Evolutionary conservation across 2,329 filamentous ascomycete species (phyloP), one percentile per base, ranked within the genome.

Genomic region (Anthostomella pinea): DNA sequence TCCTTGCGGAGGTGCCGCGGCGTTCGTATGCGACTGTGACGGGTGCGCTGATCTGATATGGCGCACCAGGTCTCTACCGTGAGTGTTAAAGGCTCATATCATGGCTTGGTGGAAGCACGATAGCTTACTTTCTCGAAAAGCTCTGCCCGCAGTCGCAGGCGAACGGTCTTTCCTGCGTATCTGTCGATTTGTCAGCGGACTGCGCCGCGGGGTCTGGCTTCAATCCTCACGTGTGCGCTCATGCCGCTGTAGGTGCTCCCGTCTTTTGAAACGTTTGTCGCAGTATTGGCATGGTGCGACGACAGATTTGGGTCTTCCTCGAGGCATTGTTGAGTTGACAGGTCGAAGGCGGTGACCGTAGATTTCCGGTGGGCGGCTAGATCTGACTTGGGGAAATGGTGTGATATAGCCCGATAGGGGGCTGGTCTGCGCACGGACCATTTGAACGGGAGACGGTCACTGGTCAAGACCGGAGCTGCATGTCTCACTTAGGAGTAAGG

Each of bases 81-180:
- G 9, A 3, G 13, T 26, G n/a, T 33, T 21, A 34, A 19, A 11
- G 28, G 10, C n/a, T 14, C 4, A 17, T 19, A 13, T 10, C 7
- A 13, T 28, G 10, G 30, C 2, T 6, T 5, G 18, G 17, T n/a
- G 1, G 15, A 25, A 11, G n/a, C 11, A 21, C 2, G 27, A 23
- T 15, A 22, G 33, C 54, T 44, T 46, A 62, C 57, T 53, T 51
- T 35, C 58, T 52, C 5, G 57, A 52, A 27, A 60, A 62, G 11
- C 40, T 40, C 18, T 45, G 49, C 5, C 57, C 57, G 35, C 58
- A 62, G 11, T 49, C 41, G 31, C 59, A 62, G 9, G 25, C 32
- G 42, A 60, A 63, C 4, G 58, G 58, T 22, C 49, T 56, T 31
- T 63, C 59, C 13, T 50, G 48, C 6, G 58, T 63, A 39, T 62